Evolutionary conservation across 2,329 filamentous ascomycete species (phyloP), one percentile per base, ranked within the genome.

Genomic region (Epichloe elymi): DNA sequence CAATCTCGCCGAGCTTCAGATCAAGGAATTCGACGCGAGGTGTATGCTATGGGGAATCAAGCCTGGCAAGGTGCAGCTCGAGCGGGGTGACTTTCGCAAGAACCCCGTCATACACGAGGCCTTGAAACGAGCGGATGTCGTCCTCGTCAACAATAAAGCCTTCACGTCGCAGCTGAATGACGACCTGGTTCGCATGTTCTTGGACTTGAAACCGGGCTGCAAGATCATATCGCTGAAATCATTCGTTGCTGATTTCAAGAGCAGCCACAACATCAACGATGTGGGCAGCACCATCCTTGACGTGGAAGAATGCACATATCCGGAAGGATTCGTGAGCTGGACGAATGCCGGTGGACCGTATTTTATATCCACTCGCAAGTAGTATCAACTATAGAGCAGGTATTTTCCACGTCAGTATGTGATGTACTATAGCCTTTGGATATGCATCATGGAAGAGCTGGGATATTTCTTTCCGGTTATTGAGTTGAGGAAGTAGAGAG

Each of bases 131-230:
- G 91, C 93, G 2, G 93, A 98, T 64, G 90, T 97, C n/a, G 80
- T 98, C 17, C 78, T 98, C 26, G 91, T 97, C 60, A 98, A 98
- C 73, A 98, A 98, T 69, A 90, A 97, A 68, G 93, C 89, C 2
- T 98, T 98, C 68, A 90, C 85, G 5, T 84, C 90, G 14, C 77
- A 84, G 59, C 78, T 96, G 51, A 98, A 97, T 68, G 85, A 88
- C 62, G 80, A 82, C 55, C 74, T 98, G 44, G 80, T 91, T 57
- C 82, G 88, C 59, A 88, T 95, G 72, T 97, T 98, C 62, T 72
- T 98, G 54, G 93, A 98, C 62, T 73, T 97, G 55, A 97, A 96
- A 68, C 78, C 86, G 50, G 91, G 91, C 3, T 90, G 86, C 67
- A 85, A 86, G 66, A 86, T 98, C 51, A 85, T 97, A 41, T 95